A percentile compares a stretch with the other conserved stretches of the same genome.
Conservation (phyloP, 805 yeast species). For the Kuraishia cidri region DNA sequence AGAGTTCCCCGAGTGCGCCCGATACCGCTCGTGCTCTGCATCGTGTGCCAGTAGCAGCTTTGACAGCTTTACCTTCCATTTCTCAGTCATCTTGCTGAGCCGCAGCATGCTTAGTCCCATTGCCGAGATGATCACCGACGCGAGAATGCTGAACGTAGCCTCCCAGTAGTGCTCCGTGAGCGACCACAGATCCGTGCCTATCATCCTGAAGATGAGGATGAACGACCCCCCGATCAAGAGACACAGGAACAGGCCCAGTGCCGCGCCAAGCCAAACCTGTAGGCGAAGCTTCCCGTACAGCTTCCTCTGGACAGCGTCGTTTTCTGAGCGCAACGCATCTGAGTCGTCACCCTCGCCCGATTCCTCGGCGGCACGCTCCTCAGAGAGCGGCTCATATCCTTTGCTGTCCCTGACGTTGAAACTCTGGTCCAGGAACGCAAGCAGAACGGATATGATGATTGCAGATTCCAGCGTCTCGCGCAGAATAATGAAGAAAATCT, state of each 20-base stretch:
- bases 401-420: constrained; percentile 2
- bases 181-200: constrained; percentile 35
- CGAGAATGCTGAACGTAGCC: constrained; percentile 31
- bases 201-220: constrained; percentile 26
- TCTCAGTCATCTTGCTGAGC: constrained; percentile 32
- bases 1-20: neutral
- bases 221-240: constrained; percentile 29
- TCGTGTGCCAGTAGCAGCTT: constrained; percentile 4
- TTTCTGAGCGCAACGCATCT: neutral
- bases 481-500: constrained; percentile 34
- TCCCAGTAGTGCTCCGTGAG: constrained; percentile 40
- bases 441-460: constrained; percentile 35
- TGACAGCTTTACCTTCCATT: constrained; percentile 31
- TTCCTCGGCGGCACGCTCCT: neutral
- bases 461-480: constrained; percentile 39
- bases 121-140: constrained; percentile 32
- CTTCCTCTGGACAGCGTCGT: neutral
- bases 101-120: constrained; percentile 37
- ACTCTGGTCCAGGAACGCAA: constrained; percentile 31
- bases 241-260: constrained; percentile 28
- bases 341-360: neutral
- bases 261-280: constrained; percentile 36
- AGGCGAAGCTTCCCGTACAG: constrained; percentile 13
- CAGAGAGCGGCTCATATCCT: neutral
- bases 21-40: neutral